Conservation (phyloP, 129 eudicot genomes). For the Flaveria trinervia region DNA sequence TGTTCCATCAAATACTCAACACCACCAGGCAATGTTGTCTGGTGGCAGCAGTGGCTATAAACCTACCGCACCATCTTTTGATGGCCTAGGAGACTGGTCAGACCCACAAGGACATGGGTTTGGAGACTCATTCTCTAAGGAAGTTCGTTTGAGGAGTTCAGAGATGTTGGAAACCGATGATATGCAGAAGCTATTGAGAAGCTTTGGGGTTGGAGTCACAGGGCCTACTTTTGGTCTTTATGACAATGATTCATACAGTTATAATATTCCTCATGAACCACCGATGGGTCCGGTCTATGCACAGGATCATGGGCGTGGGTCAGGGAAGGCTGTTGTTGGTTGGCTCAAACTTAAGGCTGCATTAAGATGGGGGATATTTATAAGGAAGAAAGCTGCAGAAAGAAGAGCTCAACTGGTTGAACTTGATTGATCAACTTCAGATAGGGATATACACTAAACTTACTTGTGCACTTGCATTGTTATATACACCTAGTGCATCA, state of each 20-base stretch:
- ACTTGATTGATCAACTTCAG: constrained; percentile 44
- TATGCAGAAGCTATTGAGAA: constrained; percentile 54
- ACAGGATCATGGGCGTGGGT: constrained; percentile 41
- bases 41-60: constrained; percentile 36
- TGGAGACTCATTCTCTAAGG: constrained; percentile 56
- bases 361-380: constrained; percentile 57
- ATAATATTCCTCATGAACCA: constrained; percentile 41
- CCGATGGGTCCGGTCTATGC: constrained; percentile 35
- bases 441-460: not conserved
- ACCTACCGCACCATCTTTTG: constrained; percentile 37
- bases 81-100: constrained; percentile 50
- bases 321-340: constrained; percentile 59
- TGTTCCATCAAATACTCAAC: constrained; percentile 29
- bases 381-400: constrained; percentile 64
- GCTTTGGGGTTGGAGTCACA: constrained; percentile 45
- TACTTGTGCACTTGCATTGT: not conserved
- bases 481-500: constrained; percentile 7
- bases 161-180: constrained; percentile 66
- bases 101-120: constrained; percentile 39
- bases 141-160: constrained; percentile 54
- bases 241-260: constrained; percentile 40
- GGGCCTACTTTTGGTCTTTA: constrained; percentile 48
- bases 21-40: constrained; percentile 31
- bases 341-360: constrained; percentile 70
- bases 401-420: constrained; percentile 60